Evolutionary conservation across 257 asterid genomes (phyloP).

Genomic region (Solanum okadae): DNA sequence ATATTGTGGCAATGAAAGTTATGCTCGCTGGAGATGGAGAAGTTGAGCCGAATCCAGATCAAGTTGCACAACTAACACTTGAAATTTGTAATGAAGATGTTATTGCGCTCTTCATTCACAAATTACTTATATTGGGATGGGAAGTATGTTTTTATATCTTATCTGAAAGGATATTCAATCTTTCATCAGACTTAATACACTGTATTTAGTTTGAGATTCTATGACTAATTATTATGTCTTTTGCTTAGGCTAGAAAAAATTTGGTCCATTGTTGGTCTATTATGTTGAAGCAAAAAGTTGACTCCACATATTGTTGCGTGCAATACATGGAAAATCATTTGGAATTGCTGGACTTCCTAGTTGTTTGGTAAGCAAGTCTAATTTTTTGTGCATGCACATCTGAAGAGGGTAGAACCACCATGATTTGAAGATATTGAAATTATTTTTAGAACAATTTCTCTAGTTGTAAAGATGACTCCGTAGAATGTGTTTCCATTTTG

Average conservation of each 20-base stretch:
- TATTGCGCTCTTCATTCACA: conserved; percentile 80
- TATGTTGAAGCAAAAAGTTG: conserved; percentile 85
- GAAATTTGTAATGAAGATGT: conserved; percentile 86
- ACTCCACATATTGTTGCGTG: conserved; percentile 50
- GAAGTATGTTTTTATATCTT: conserved; percentile 58
- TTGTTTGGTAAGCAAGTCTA: conserved; percentile 58
- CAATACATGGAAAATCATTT: conserved; percentile 89
- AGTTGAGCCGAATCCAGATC: conserved; percentile 72
- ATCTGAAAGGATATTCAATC: not conserved
- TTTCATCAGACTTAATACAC: not conserved
- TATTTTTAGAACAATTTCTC: not conserved
- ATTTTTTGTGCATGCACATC: not conserved
- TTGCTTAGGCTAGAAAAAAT: conserved; percentile 72
- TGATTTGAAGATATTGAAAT: not conserved
- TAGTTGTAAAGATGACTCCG: not conserved
- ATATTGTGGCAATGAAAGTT: conserved; percentile 65
- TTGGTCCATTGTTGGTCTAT: conserved; percentile 89
- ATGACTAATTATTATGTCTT: conserved; percentile 10
- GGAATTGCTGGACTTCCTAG: conserved; percentile 94
- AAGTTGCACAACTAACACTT: conserved; percentile 60
- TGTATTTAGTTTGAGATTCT: conserved; percentile 2
- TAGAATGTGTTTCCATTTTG: not conserved
- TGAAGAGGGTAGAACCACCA: not conserved
- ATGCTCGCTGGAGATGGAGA: conserved; percentile 95
- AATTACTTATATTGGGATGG: conserved; percentile 86